These are phyloP conservation scores for Ilyonectria mors-panacis DNA, from an alignment of 2,329 filamentous ascomycete species.

Conservation along the genomic window DNA sequence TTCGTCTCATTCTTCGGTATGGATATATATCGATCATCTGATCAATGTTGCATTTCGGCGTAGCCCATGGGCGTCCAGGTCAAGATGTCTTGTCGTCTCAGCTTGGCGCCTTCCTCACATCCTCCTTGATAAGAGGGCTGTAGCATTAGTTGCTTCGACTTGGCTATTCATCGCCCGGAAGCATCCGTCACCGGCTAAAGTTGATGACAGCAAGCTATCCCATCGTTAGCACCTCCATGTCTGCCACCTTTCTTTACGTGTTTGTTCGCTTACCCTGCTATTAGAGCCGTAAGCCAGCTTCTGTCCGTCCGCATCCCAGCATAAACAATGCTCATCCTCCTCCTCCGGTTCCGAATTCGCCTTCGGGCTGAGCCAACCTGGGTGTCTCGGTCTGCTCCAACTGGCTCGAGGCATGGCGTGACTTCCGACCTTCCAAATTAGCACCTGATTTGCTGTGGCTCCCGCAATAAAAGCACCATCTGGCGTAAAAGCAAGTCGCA, in stretches of 20 bases:
- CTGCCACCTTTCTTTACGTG: no score
- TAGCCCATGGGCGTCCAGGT: constrained; percentile 17
- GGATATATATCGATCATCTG: constrained; percentile 7
- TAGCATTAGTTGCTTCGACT: neutral
- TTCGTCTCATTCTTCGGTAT: constrained; percentile 21
- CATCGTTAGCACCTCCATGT: constrained; percentile 28
- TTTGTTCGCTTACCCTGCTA: constrained; percentile 67
- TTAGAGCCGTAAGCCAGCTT: constrained; percentile 76
- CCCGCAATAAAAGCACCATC: constrained; percentile 75
- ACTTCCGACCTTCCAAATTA: constrained; percentile 77
- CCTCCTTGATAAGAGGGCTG: neutral
- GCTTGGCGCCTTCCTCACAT: constrained; percentile 4
- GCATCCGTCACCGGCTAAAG: constrained; percentile 58
- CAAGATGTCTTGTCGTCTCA: constrained; percentile 8
- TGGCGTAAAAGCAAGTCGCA: constrained; percentile 73
- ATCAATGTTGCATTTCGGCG: constrained; percentile 16
- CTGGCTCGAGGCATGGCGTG: constrained; percentile 70
- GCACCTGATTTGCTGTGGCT: constrained; percentile 70
- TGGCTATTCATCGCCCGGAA: neutral
- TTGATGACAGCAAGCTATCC: constrained; percentile 66
- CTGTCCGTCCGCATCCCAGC: constrained; percentile 74
- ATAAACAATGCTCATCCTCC: constrained; percentile 73
- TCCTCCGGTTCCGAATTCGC: constrained; percentile 68
- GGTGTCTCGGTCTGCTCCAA: constrained; percentile 70
- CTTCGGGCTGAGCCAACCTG: constrained; percentile 72